Base-by-base conservation (phyloP, 1,139 yeast species). In the Sugiyamaella paludigena region DNA sequence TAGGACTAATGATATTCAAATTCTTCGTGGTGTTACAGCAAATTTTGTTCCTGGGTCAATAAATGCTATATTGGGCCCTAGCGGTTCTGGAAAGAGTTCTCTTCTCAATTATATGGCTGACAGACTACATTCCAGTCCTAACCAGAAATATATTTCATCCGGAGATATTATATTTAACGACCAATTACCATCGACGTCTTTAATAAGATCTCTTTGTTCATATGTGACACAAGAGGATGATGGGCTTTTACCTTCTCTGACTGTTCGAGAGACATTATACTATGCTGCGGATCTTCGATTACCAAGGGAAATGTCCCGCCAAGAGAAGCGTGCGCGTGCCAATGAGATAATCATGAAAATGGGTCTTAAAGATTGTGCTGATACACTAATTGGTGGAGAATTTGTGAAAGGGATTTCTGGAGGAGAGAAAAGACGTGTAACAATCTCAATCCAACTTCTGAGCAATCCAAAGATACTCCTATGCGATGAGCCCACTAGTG, bases 31-130 rank as follows among this genome's bases (percentile, higher is more conserved):
- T 16, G 69, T 87, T 7, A 69, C 74, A 52, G 88, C 89, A 0
- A 60, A 62, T 5, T 87, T 87, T 64, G 67, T 72, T 36, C 79
- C 86, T 2, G 80, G 84, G 4, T 73, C 79, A 40, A 74, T 87
- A n/a, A 87, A 87, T 66, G 92, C 86, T 0, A 85, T 87, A 33
- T 81, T 87, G 84, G 96, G 96, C 0, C 95, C 95, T 0, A 85
- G 94, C 1, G 95, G 95, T 0, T 81, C 89, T 6, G 96, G 95
- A 2, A 87, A 87, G 62, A 83, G 94, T 0, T 83, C 95, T 0
- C 66, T 87, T 29, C 68, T 87, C 49, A 87, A 84, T 59, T 71
- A 76, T 43, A 70, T 87, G 37, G 82, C 94, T 11, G 80, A 83
- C 19, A 72, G 95, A 51, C 64, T 83, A 11, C 71, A 74, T 16